Evolutionary conservation across 306 rosid species (phyloP), one percentile per base, ranked within the genome.

Genomic region (Prunus mira): DNA sequence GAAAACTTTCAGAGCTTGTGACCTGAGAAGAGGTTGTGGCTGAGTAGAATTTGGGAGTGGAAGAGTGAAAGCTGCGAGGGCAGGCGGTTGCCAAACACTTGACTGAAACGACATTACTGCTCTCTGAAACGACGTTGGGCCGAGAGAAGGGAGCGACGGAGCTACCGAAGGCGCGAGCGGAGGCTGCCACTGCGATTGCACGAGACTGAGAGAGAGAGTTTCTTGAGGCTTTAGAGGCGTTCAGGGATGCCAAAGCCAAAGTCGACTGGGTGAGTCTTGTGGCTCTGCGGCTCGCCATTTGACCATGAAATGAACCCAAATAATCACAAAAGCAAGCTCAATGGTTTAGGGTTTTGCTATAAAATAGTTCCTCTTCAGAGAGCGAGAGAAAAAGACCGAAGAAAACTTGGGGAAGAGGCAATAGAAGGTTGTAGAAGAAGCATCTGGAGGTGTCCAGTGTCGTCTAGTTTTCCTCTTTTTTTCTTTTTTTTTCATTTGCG

Each of bases 21-120:
- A 92, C 97, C 97, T 95, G 96, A 49, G 93, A 84, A 30, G 86
- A 66, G 66, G 72, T 72, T 60, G 81, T 52, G n/a, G 97, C 89
- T 2, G 93, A 72, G 74, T 80, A 77, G 55, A 15, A 64, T 19
- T 69, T 78, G 46, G 91, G 90, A 71, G 75, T 67, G 30, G 93
- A 84, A 13, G 96, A 81, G 65, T 87, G 97, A 67, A 90, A 85
- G 67, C 75, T 78, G 83, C 96, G 93, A 80, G 83, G 69, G 84
- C 86, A 80, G 86, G 72, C 62, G 85, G 20, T 49, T 1, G 91
- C 79, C 49, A 88, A 80, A 78, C 77, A 87, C 79, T 85, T 88
- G 12, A 87, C 81, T 38, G 91, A 89, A 76, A 89, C 76, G 52
- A 88, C 82, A 25, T 65, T 61, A 28, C 74, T 74, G 65, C 75